These are phyloP conservation scores for Saturnispora hagleri DNA, from an alignment of 805 yeast genomes.

Conservation along the genomic window DNA sequence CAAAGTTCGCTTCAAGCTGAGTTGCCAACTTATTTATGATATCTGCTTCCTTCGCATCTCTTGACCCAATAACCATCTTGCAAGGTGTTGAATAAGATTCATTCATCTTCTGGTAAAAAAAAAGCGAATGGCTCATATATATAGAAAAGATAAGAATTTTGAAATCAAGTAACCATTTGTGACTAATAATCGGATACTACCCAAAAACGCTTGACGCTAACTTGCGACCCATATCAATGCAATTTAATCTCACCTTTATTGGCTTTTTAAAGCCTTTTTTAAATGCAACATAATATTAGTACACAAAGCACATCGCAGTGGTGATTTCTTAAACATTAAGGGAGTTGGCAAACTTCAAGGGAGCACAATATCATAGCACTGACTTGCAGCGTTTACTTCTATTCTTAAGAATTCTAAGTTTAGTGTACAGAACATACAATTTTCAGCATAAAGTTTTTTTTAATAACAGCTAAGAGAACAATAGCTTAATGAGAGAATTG, in stretches of 20 bases:
- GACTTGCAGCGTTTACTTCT: neutral
- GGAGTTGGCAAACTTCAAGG: neutral
- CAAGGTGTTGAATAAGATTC: neutral
- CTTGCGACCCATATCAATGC: no score
- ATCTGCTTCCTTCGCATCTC: neutral
- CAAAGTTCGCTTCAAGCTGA: conserved; percentile 61
- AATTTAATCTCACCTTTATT: no score
- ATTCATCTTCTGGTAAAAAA: neutral
- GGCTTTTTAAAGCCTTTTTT: no score
- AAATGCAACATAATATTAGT: no score
- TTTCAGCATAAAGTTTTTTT: neutral
- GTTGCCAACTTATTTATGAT: conserved; percentile 79
- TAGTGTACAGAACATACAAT: no score
- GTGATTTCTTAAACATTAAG: neutral
- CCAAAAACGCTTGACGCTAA: neutral
- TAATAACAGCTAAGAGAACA: neutral
- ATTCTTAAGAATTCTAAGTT: no score
- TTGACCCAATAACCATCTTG: neutral
- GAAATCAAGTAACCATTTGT: neutral
- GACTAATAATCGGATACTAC: neutral
- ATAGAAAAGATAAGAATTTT: neutral
- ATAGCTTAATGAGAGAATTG: no score
- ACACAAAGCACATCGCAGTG: no score
- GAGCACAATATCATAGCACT: no score
- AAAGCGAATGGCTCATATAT: neutral